A percentile compares a stretch with the other conserved stretches of the same genome.
phyloP scores from a whole-genome alignment of 805 yeast genomes.

The Starmera dryadoides region DNA sequence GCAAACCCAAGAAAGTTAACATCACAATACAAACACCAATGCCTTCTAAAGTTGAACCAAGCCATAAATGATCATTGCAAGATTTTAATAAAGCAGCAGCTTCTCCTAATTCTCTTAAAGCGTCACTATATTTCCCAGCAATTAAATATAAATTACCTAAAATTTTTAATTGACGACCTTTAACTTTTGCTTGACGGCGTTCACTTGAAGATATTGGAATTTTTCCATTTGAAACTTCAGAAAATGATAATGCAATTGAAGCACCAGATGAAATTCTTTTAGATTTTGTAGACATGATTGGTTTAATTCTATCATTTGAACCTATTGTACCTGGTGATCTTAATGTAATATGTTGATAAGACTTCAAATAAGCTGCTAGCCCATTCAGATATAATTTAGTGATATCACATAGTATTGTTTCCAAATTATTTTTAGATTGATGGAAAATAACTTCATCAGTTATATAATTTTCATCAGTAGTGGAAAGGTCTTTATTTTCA shows the following conservation, averaged over 20 bases:
- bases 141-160: conserved; percentile 71
- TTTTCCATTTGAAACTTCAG: conserved; percentile 27
- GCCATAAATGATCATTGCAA: conserved; percentile 76
- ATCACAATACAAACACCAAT: conserved; percentile 60
- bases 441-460: conserved; percentile 5
- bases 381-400: conserved; percentile 55
- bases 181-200: conserved; percentile 37
- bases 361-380: conserved; percentile 61
- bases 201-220: conserved; percentile 26
- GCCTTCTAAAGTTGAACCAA: conserved; percentile 83
- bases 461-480: no score
- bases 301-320: conserved; percentile 36
- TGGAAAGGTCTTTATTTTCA: conserved; percentile 3
- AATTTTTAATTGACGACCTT: conserved; percentile 70
- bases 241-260: conserved; percentile 13
- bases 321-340: conserved; percentile 72
- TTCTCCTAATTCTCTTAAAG: conserved; percentile 68
- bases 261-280: conserved; percentile 28
- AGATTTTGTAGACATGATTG: conserved; percentile 31
- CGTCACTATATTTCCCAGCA: conserved; percentile 72
- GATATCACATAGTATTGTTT: conserved; percentile 69
- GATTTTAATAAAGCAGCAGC: conserved; percentile 52
- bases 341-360: conserved; percentile 72
- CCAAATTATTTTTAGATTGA: conserved; percentile 26
- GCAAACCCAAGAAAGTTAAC: conserved; percentile 46